Evolutionary conservation across 148 eudicot species (phyloP).

Genomic region (Linanthus parryae): DNA sequence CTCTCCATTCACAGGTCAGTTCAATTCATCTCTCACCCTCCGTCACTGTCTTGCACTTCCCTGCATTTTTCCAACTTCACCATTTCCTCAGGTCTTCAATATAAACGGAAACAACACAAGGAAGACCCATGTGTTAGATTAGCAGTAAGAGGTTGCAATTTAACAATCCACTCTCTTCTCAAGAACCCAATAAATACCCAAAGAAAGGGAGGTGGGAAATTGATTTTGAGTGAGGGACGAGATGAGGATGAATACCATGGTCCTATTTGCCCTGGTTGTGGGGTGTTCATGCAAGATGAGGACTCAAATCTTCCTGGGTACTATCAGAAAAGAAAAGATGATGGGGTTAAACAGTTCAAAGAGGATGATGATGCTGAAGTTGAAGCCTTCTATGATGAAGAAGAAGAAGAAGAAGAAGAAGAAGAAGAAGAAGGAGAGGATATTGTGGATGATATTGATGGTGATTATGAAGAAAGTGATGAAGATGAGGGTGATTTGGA

Average conservation of each 20-base stretch:
- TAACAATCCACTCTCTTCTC: too few relatives aligned
- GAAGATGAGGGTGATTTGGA: constrained; percentile 24
- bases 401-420: constrained; percentile 19
- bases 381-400: constrained; percentile 29
- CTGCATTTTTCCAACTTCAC: too few relatives aligned
- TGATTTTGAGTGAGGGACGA: constrained; percentile 81
- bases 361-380: constrained; percentile 31
- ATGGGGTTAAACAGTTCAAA: constrained; percentile 16
- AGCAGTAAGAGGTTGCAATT: too few relatives aligned
- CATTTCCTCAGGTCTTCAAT: too few relatives aligned
- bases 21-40: too few relatives aligned
- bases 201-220: constrained; percentile 33
- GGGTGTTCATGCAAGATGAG: constrained; percentile 91
- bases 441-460: constrained; percentile 35
- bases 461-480: constrained; percentile 22
- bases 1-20: too few relatives aligned
- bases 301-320: constrained; percentile 80
- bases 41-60: too few relatives aligned
- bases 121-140: too few relatives aligned
- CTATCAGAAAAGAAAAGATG: constrained; percentile 51
- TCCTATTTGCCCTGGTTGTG: constrained; percentile 87
- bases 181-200: too few relatives aligned
- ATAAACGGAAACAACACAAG: too few relatives aligned
- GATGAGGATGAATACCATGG: constrained; percentile 70
- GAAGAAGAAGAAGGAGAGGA: constrained; percentile 23